Evolutionary conservation across 2,329 filamentous ascomycete genomes (phyloP), one percentile per base, ranked within the genome.

Genomic region (Claviceps pazoutovae): DNA sequence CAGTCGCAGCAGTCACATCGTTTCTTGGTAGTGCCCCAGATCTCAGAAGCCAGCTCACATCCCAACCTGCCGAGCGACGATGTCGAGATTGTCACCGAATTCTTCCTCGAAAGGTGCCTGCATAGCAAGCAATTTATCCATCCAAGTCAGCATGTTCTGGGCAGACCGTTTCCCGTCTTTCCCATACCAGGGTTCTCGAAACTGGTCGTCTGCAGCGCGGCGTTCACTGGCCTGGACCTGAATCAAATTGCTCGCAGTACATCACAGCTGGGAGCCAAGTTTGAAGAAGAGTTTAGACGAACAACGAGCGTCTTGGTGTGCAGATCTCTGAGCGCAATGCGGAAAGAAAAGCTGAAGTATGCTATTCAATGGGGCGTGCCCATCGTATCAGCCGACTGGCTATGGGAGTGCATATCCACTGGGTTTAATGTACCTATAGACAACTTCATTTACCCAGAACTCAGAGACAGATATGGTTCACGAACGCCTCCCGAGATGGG

Each of bases 101-200:
- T 93, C 75, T 98, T 91, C 78, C 75, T 98, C 50, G 93, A 98
- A 68, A 80, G 82, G 47, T 97, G 91, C 64, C 71, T 98, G 41
- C 82, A 90, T 63, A 79, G 80, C 56, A 93, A 87, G 65, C 71
- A 69, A 26, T 78, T 91, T 58, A 74, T 88, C 46, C 72, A 84
- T 34, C 88, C 89, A 5, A 70, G 74, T 49, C 73, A 79, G 4
- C 82, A 93, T 23, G 75, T 86, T 42, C 76, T 94, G 23, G 89
- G 88, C 53, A 80, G 80, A 6, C 89, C 93, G 2, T 86, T 96
- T 55, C 74, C 80, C 5, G 69, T 71, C 34, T 85, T 88, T 57
- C 84, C 82, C 39, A 79, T 94, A 36, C 60, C 70, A 62, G 86
- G 78, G 1, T 91, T 95, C 60, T 67, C 77, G 9, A 72, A 69